Base-by-base conservation (phyloP, 495 filamentous ascomycete genomes). In the Pyrenopolyporus hunteri region DNA sequence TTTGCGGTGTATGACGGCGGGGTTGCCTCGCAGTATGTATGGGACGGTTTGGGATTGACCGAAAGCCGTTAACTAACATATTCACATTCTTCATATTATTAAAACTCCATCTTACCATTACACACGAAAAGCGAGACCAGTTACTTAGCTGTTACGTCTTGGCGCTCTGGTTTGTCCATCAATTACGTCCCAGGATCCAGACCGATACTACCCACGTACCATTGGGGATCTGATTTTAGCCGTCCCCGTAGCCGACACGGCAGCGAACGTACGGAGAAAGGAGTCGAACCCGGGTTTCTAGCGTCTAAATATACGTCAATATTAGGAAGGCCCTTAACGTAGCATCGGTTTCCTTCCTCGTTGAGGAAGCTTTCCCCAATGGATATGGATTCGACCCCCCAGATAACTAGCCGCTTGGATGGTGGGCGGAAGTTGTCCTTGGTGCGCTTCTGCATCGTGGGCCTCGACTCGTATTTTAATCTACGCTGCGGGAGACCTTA, bases 381-480 rank as follows among this genome's bases (percentile, higher is more conserved):
- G 26, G 22, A 22, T 8, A 37, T 48, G 40, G 44, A 45, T 11
- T 40, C 14, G 29, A 40, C 20, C 28, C 20, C 6, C 6, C 2
- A 13, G 20, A 14, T 13, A 32, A 14, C 16, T 4, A 3, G 5
- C 6, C 9, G 55, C 19, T 25, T 33, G 36, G 26, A 42, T 31
- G 44, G 37, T n/a, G 26, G 32, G 28, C 44, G 28, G 4, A 20
- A 22, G 22, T n/a, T 42, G 31, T 60, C 39, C 22, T 57, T 66
- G 57, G 63, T 22, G 63, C 63, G 63, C 63, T 66, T 66, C 19
- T 46, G 10, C 57, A 28, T 36, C 50, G 17, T 13, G 26, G 51
- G 46, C 13, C 57, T 57, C 50, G 46, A 66, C 51, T 65, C 56
- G 56, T 46, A 60, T 60, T 48, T 6, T 26, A 33, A 40, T 56